Conservation (phyloP, 2,329 filamentous ascomycete species). For the Sporothrix protearum region DNA sequence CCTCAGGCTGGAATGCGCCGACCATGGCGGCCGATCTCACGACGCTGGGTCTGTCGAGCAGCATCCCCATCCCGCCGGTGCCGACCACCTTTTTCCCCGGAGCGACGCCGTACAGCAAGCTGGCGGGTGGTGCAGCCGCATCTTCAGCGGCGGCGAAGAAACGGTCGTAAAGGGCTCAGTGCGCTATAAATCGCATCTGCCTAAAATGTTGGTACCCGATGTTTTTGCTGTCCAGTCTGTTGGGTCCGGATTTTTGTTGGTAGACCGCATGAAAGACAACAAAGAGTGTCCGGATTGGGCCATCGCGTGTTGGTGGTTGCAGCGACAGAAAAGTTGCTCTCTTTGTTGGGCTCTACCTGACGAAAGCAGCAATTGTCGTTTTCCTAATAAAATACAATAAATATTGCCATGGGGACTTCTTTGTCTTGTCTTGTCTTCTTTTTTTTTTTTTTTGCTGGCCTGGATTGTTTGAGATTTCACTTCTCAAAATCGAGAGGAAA, state of each 20-base stretch:
- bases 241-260: not conserved
- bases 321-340: not conserved
- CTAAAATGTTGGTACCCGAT: not conserved
- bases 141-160: not conserved
- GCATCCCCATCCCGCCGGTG: slow-evolving; percentile 28
- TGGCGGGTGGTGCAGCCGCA: slow-evolving; percentile 19
- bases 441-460: not conserved
- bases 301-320: not conserved
- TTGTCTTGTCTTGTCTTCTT: not conserved
- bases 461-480: too few species aligned
- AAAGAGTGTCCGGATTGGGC: slow-evolving; percentile 16
- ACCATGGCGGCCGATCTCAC: slow-evolving; percentile 29
- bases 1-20: slow-evolving; percentile 3
- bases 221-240: not conserved
- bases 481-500: not conserved
- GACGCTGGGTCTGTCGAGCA: slow-evolving; percentile 26
- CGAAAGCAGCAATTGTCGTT: not conserved
- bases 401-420: not conserved
- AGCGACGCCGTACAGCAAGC: slow-evolving; percentile 26
- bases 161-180: too few species aligned
- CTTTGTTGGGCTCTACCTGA: not conserved
- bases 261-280: not conserved
- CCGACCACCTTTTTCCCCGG: slow-evolving; percentile 30
- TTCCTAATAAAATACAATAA: not conserved
- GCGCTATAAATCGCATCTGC: not conserved